Base-by-base conservation (phyloP, 257 asterid genomes). In the Solanum tarapatanum region DNA sequence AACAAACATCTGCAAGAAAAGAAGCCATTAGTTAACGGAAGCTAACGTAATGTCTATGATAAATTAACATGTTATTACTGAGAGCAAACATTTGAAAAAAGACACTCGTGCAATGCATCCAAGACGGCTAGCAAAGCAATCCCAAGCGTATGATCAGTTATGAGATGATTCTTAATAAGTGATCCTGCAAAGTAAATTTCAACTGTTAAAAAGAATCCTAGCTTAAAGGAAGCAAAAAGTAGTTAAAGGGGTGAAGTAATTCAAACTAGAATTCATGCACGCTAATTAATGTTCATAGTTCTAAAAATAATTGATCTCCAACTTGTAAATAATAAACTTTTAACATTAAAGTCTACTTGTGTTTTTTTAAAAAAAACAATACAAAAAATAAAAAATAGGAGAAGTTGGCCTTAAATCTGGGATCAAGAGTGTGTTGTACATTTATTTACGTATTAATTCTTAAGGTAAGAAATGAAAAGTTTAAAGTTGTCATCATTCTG, bases 81-180 rank as follows among this genome's bases (percentile, higher is more conserved):
- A 87, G 80, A 36, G 90, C 91, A 17, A 89, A 96, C 98, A 88
- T 94, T 97, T 83, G 98, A 92, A 92, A 92, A 97, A 17, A 93
- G 88, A 35, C 96, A 95, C 90, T 95, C 93, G 86, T 98, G 94
- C 83, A 97, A 91, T 86, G 98, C 98, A 90, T 95, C 98, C 87
- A 95, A 88, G 91, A 97, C 97, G 51, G 94, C 97, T 51, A 98
- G 93, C 90, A 97, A 90, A 84, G 98, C 99, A 88, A 94, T 94
- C 76, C 98, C 99, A 88, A 96, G 98, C 14, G 94, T 89, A 43
- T 94, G 90, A 91, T 94, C 97, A 70, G 95, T 95, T 90, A 97
- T 98, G 21, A 97, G 97, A 83, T 94, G 98, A 90, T 94, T 94
- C 94, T 95, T 94, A 90, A 97, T 94, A 83, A 97, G 93, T 45